Base-by-base conservation (phyloP, 2,329 filamentous ascomycete genomes). In the Cryphonectria japonica region DNA sequence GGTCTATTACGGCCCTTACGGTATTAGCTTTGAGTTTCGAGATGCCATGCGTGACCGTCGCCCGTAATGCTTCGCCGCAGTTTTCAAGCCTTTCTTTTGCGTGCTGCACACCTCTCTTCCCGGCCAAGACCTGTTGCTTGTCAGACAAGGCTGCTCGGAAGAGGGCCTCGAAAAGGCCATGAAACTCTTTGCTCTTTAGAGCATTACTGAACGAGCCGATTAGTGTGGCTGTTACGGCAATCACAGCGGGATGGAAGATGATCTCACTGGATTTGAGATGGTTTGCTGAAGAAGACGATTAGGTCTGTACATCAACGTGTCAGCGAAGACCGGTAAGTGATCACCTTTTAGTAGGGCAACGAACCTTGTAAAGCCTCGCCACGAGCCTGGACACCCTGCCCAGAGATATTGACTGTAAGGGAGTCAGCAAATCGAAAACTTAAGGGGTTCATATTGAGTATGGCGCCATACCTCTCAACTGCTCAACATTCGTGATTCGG, bases 111-210 rank as follows among this genome's bases (percentile, higher is more conserved):
- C 82, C 85, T 8, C 9, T 43, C 73, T 84, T 86, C 16, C 85
- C 85, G 69, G 86, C 87, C 69, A 88, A 85, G 74, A 88, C 92
- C 26, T 81, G 78, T 13, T 89, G 84, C 78, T 93, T 94, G 75
- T 97, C 94, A 19, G 85, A 80, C 26, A 91, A 79, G 1, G 87
- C 87, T 77, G 86, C 91, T 68, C 87, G 86, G 77, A 98, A 97
- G 2, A 98, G 83, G 1, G 89, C 87, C 77, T 98, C 94, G 76
- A 93, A 93, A 60, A 98, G 89, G 71, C 88, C 87, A 77, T 96
- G 92, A 75, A 93, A 97, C n/a, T 88, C 87, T 78, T 92, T 93
- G 78, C 97, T 93, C 62, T 87, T 87, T 46, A 97, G 83, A 16
- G 80, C 76, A 32, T 66, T 67, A n/a, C 70, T 73, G 34, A 34